Percentiles rank a stretch among this genome's conserved stretches.
Evolutionary conservation across 345 rosid genomes (phyloP).

Genomic region (Eucalyptus polyanthemos): DNA sequence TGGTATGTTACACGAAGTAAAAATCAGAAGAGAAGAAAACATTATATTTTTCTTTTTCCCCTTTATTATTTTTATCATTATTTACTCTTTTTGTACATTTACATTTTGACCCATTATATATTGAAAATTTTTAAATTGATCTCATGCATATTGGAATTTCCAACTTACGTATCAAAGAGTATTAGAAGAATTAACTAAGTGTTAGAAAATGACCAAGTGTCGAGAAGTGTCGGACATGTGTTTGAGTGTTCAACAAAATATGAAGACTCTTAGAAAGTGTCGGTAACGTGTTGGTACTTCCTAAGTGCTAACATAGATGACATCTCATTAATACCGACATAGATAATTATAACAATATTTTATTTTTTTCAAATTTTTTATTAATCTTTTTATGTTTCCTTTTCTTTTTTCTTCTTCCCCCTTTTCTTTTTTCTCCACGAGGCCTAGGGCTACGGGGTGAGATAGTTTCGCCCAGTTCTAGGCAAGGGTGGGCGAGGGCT

Average conservation of each 20-base stretch:
- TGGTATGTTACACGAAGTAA: rapidly evolving
- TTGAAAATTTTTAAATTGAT: no score
- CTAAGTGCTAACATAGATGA: no score
- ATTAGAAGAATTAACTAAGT: rapidly evolving
- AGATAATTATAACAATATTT: no score
- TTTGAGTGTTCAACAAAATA: rapidly evolving
- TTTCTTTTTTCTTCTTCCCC: not conserved
- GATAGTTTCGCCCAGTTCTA: rapidly evolving
- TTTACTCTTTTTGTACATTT: no score
- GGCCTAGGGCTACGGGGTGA: rapidly evolving
- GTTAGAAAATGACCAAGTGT: no score
- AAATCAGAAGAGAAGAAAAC: rapidly evolving
- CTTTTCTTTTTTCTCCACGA: rapidly evolving
- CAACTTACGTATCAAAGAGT: no score
- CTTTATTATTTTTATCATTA: no score
- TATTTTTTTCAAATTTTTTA: no score
- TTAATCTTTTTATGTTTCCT: no score
- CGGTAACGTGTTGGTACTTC: rapidly evolving
- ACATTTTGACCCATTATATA: no score
- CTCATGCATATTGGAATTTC: rapidly evolving
- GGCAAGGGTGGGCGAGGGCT: rapidly evolving
- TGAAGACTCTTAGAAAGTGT: no score
- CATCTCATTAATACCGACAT: rapidly evolving
- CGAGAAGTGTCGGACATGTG: rapidly evolving
- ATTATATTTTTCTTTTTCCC: no score